Evolutionary conservation across 768 basidiomycete species (phyloP).

Genomic region (Pisolithus sp.): DNA sequence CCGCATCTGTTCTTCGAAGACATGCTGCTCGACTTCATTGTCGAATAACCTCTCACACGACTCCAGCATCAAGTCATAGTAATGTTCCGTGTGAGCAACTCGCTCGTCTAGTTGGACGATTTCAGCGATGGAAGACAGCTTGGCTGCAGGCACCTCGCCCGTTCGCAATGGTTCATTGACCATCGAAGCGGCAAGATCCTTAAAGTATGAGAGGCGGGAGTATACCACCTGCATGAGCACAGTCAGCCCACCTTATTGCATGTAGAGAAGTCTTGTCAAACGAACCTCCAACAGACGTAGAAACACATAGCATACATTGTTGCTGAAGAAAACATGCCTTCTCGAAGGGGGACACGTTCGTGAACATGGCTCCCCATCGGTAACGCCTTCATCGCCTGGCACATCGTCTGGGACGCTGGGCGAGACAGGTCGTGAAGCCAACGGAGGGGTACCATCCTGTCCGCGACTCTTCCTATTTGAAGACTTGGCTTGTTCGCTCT

Average conservation of each 20-base stretch:
- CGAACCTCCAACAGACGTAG: slow-evolving; percentile 82
- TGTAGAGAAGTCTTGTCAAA: not conserved
- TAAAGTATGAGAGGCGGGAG: slow-evolving; percentile 74
- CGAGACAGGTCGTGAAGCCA: slow-evolving; percentile 56
- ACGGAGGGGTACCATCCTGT: slow-evolving; percentile 47
- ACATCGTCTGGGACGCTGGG: slow-evolving; percentile 47
- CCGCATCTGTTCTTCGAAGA: slow-evolving; percentile 89
- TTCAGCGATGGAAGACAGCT: slow-evolving; percentile 24
- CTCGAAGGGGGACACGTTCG: slow-evolving; percentile 34
- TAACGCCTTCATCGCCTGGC: slow-evolving; percentile 27
- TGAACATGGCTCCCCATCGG: slow-evolving; percentile 5
- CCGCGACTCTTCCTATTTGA: slow-evolving; percentile 53
- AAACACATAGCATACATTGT: slow-evolving; percentile 82
- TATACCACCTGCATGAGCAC: slow-evolving; percentile 59
- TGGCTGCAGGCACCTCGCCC: slow-evolving; percentile 20
- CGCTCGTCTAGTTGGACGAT: slow-evolving; percentile 27
- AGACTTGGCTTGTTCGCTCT: slow-evolving; percentile 77
- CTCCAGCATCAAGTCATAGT: slow-evolving; percentile 78
- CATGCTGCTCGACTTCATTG: slow-evolving; percentile 79
- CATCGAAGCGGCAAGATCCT: slow-evolving; percentile 52
- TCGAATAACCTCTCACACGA: slow-evolving; percentile 89
- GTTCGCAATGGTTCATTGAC: slow-evolving; percentile 22
- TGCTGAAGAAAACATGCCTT: slow-evolving; percentile 73
- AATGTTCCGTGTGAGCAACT: slow-evolving; percentile 50
- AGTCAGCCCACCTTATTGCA: not conserved